Percentiles rank a stretch among this genome's conserved stretches.
Evolutionary conservation across 352 stramenopile species (phyloP).

Genomic region (Blastocystis sp.): DNA sequence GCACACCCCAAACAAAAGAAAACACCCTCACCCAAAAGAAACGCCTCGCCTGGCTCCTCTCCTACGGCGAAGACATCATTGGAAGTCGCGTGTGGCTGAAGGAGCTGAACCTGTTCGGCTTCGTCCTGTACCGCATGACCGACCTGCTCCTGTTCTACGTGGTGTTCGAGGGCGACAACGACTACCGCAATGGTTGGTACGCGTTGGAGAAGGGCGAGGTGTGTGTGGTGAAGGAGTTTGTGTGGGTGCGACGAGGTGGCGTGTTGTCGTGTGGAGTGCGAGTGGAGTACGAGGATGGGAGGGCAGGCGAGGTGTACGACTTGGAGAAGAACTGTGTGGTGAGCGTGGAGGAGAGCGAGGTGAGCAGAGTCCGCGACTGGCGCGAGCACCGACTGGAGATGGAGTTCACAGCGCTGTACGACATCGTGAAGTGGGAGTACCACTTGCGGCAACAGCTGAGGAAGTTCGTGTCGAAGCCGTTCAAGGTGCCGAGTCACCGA

Average conservation of each 20-base stretch:
- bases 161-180: background rate
- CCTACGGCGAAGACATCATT: background rate
- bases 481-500: background rate
- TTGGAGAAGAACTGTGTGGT: background rate
- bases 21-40: background rate
- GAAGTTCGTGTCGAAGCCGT: background rate
- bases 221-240: background rate
- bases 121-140: background rate
- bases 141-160: background rate
- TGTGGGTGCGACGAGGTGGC: background rate
- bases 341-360: background rate
- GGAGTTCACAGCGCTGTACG: background rate
- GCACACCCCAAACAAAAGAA: background rate
- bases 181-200: background rate
- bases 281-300: background rate
- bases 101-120: background rate
- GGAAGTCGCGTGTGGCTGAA: conserved; percentile 29
- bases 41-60: background rate
- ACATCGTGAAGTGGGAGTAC: conserved; percentile 5
- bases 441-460: background rate
- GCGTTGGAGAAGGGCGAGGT: conserved; percentile 7
- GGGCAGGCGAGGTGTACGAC: background rate
- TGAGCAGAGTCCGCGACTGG: background rate
- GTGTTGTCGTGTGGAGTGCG: background rate
- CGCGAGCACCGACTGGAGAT: conserved; percentile 23